phyloP scores from a whole-genome alignment of 2,329 filamentous ascomycete genomes.

The Monascus ruber region DNA sequence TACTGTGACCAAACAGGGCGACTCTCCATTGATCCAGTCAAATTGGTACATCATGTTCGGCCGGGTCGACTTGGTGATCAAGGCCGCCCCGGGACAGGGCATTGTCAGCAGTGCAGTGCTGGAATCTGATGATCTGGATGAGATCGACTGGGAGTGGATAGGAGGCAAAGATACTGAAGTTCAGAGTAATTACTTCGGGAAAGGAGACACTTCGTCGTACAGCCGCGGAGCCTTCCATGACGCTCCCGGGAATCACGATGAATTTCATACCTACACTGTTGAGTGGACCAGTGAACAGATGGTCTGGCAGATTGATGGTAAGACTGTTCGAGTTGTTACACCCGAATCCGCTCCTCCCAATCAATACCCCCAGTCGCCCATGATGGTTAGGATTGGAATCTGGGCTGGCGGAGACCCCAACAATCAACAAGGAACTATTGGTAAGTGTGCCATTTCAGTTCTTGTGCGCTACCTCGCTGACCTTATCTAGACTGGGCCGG shows the following conservation, averaged over 20 bases:
- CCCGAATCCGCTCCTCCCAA: slow-evolving; percentile 52
- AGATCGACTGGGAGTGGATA: slow-evolving; percentile 97
- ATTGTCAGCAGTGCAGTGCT: slow-evolving; percentile 90
- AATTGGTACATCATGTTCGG: slow-evolving; percentile 99
- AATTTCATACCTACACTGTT: slow-evolving; percentile 76
- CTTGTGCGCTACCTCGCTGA: slow-evolving; percentile 5
- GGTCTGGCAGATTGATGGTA: slow-evolving; percentile 74
- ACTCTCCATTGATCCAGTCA: slow-evolving; percentile 75
- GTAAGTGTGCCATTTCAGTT: slow-evolving; percentile 21
- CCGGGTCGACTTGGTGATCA: slow-evolving; percentile 72
- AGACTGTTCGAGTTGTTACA: slow-evolving; percentile 63
- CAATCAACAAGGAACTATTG: slow-evolving; percentile 70
- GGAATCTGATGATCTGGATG: slow-evolving; percentile 82
- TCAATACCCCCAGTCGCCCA: slow-evolving; percentile 90
- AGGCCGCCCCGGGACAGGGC: slow-evolving; percentile 74
- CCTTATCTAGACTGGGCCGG: slow-evolving; percentile 58
- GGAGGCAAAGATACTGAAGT: slow-evolving; percentile 65
- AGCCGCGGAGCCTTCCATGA: slow-evolving; percentile 76
- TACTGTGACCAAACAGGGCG: slow-evolving; percentile 64
- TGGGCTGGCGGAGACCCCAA: slow-evolving; percentile 84
- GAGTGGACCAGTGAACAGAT: slow-evolving; percentile 84
- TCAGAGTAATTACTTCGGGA: slow-evolving; percentile 97
- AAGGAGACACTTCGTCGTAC: slow-evolving; percentile 74
- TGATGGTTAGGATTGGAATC: slow-evolving; percentile 82
- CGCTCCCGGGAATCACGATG: slow-evolving; percentile 54